Percentiles rank a stretch among this genome's conserved stretches.
phyloP scores from a whole-genome alignment of 2,329 filamentous ascomycete species.

The Hymenoscyphus linearis region DNA sequence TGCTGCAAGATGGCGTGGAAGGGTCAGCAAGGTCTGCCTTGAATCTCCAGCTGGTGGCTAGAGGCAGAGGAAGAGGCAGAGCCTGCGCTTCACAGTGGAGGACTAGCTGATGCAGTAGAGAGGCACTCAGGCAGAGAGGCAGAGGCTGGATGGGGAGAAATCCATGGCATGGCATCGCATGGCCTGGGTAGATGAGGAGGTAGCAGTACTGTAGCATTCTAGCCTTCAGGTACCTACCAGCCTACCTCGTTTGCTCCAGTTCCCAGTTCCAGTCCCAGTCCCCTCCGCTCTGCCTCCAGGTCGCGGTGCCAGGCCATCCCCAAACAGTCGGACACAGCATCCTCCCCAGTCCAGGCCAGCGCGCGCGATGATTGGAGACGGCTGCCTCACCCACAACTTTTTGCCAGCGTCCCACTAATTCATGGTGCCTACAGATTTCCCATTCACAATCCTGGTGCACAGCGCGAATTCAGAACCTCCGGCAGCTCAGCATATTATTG shows the following conservation, averaged over 20 bases:
- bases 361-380: neutral
- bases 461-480: constrained; percentile 12
- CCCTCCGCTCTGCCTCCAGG: neutral
- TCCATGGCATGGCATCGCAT: neutral
- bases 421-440: constrained; percentile 14
- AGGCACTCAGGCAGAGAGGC: neutral
- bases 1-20: neutral
- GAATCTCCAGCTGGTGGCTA: neutral
- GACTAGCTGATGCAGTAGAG: neutral
- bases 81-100: neutral
- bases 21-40: neutral
- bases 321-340: constrained; percentile 5
- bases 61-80: neutral
- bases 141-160: no score
- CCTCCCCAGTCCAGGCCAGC: neutral
- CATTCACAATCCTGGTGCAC: constrained; percentile 13
- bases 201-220: neutral
- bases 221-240: neutral
- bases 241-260: neutral
- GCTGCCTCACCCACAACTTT: constrained; percentile 3
- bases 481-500: constrained; percentile 15
- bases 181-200: neutral
- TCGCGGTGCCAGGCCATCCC: neutral
- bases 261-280: neutral
- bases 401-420: constrained; percentile 15